Evolutionary conservation across 371 early-diverging fungal species (phyloP), one percentile per base, ranked within the genome.

Genomic region (Mucor racemosus): DNA sequence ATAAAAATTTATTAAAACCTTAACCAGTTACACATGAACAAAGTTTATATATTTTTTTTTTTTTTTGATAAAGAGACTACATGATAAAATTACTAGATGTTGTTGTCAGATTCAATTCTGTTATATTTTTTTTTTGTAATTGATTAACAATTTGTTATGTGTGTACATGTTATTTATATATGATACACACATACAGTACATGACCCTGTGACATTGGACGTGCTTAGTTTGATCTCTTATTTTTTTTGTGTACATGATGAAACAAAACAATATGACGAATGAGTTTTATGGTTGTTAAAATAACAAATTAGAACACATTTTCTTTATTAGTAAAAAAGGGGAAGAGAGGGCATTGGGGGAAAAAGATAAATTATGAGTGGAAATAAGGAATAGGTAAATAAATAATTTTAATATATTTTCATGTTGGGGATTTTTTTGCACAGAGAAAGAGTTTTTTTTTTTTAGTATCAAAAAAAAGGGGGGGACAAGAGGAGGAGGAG

Each of bases 251-350:
- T 50, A 50, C 50, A 26, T 50, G 48, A 48, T 48, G 50, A 50
- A 50, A 50, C 50, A 50, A 50, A 50, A 50, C 50, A 50, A 50
- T 50, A 50, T 50, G 50, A 50, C 50, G 50, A 50, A 50, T 50
- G 50, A 50, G 50, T 50, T 50, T 50, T 50, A 50, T 50, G 50
- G 50, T 50, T 50, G 50, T 50, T 50, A 50, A 50, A 50, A 26
- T 50, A 21, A 50, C 50, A 26, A 50, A 44, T 44, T 44, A 17
- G 17, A 44, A 50, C 50, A 50, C 50, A 50, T 50, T 50, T 48
- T 50, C 50, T 50, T 50, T 50, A 50, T 50, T 50, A 50, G 48
- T 50, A 50, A 21, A 11, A 50, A 50, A 26, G 19, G 26, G 42
- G 42, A 15, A 50, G 0, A 44, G 17, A 26, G 50, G 50, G 50